Evolutionary conservation across 192 early-diverging fungal species (phyloP).

Genomic region (Funneliformis mosseae): DNA sequence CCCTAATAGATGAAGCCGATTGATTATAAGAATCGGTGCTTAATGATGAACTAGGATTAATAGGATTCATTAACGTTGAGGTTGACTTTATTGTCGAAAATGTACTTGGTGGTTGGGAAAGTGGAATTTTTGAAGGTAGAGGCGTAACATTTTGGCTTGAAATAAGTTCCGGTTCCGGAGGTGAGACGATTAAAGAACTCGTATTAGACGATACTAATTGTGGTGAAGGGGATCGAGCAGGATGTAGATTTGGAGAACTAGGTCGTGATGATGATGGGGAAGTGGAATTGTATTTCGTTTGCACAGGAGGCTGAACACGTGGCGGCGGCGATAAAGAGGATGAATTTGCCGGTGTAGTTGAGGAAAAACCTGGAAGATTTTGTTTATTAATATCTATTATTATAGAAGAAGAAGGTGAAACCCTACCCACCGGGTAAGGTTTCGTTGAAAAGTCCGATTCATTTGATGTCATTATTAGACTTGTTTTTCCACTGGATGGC

Average conservation of each 20-base stretch:
- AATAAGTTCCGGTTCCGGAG: neutral
- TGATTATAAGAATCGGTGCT: neutral
- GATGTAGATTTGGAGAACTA: neutral
- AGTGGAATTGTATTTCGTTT: neutral
- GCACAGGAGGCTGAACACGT: slow-evolving; percentile 18
- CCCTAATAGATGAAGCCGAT: neutral
- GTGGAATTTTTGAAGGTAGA: neutral
- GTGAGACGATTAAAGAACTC: neutral
- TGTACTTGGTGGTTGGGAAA: neutral
- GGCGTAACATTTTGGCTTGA: neutral
- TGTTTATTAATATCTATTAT: neutral
- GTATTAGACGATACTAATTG: neutral
- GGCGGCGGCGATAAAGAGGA: slow-evolving; percentile 20
- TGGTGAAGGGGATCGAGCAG: neutral
- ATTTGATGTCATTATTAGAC: neutral
- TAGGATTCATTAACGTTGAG: neutral
- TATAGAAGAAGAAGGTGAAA: neutral
- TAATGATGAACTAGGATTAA: neutral
- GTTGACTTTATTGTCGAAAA: neutral
- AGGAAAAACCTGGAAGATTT: neutral
- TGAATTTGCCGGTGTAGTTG: neutral
- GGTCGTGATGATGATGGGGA: neutral
- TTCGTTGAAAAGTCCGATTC: slow-evolving; percentile 3
- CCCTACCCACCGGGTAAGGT: neutral
- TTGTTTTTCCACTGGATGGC: neutral